A percentile compares a stretch with the other conserved stretches of the same genome.
phyloP scores from a whole-genome alignment of 768 basidiomycete species.

The Agrocybe praecox region DNA sequence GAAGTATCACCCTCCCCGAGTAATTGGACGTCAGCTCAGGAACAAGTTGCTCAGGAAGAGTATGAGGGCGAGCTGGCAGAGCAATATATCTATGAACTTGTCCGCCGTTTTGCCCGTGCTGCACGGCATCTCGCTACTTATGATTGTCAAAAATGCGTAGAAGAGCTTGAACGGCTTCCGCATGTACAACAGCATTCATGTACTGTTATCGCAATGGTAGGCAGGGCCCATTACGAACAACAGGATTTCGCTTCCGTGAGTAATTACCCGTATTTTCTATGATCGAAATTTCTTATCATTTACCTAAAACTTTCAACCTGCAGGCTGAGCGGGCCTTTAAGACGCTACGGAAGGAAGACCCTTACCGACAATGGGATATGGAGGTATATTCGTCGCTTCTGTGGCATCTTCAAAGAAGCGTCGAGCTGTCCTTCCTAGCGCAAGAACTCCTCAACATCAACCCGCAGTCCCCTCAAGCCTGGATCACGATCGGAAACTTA shows the following conservation, averaged over 20 bases:
- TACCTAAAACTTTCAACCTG: conserved; percentile 22
- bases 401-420: conserved; percentile 89
- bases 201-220: conserved; percentile 81
- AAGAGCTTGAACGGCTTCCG: conserved; percentile 78
- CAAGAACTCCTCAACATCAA: conserved; percentile 89
- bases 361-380: conserved; percentile 91
- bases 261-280: conserved; percentile 21
- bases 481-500: conserved; percentile 96
- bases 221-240: conserved; percentile 87
- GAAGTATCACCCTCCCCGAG: conserved; percentile 67
- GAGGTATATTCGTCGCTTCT: conserved; percentile 95
- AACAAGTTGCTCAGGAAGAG: conserved; percentile 71
- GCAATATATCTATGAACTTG: conserved; percentile 78
- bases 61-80: conserved; percentile 79
- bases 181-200: conserved; percentile 71
- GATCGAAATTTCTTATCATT: conserved; percentile 25
- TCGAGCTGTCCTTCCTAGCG: conserved; percentile 88
- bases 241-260: conserved; percentile 88
- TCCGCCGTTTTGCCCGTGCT: conserved; percentile 81
- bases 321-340: conserved; percentile 92
- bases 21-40: conserved; percentile 65
- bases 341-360: conserved; percentile 78
- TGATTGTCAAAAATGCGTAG: conserved; percentile 73
- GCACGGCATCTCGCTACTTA: conserved; percentile 75
- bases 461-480: conserved; percentile 83